Percentiles rank a stretch among this genome's conserved stretches.
These are phyloP conservation scores for Dichomitus squalens DNA, from an alignment of 1,284 basidiomycete genomes.

Conservation along the genomic window DNA sequence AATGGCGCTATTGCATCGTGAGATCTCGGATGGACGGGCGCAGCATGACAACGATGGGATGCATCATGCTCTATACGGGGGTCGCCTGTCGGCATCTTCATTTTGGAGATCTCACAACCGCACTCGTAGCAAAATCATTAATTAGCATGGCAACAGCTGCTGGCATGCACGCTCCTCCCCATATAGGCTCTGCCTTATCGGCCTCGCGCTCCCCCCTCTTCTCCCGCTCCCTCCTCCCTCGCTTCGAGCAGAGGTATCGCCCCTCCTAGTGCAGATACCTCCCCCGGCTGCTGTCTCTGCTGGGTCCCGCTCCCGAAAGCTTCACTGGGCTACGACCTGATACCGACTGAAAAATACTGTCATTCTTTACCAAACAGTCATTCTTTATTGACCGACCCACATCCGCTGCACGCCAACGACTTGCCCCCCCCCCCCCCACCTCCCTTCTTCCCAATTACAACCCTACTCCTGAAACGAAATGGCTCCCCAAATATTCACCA, in stretches of 20 bases:
- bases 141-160: not conserved
- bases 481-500: slow-evolving; percentile 12
- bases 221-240: not conserved
- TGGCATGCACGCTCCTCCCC: not conserved
- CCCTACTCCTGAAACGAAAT: slow-evolving; percentile 5
- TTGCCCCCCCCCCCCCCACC: not conserved
- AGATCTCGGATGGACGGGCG: not conserved
- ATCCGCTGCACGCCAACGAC: slow-evolving; percentile 1
- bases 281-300: not conserved
- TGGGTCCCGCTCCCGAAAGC: not conserved
- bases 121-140: too few species aligned
- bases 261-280: not conserved
- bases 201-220: not conserved
- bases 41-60: not conserved
- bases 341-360: slow-evolving; percentile 10
- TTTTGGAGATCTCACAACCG: not conserved
- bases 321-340: not conserved
- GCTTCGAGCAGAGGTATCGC: not conserved
- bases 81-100: not conserved
- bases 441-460: not conserved
- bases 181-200: not conserved
- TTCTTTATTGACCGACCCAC: slow-evolving; percentile 8
- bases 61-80: too few species aligned
- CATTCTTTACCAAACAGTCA: slow-evolving; percentile 16
- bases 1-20: not conserved